Conservation (phyloP, 805 yeast genomes). For the Wickerhamiella hasegawae region DNA sequence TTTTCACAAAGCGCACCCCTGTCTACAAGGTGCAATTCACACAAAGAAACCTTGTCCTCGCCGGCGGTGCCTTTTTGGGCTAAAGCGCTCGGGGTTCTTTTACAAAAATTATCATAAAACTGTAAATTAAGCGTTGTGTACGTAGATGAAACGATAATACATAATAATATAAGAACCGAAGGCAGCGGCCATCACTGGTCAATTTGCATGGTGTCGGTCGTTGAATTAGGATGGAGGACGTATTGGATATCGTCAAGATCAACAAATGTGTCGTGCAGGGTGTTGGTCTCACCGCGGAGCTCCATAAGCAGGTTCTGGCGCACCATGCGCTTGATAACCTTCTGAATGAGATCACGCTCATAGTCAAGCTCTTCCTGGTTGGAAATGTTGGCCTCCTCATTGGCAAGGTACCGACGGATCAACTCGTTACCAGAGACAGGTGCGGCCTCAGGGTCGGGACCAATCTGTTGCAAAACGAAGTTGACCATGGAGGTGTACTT, state of each 20-base stretch:
- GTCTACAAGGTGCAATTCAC: slow-evolving; percentile 89
- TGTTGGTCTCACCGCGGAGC: slow-evolving; percentile 31
- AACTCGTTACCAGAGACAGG: slow-evolving; percentile 57
- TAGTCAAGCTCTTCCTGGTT: slow-evolving; percentile 54
- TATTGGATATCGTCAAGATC: slow-evolving; percentile 15
- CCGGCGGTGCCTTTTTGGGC: slow-evolving; percentile 73
- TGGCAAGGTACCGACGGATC: slow-evolving; percentile 66
- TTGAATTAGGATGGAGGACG: slow-evolving; percentile 22
- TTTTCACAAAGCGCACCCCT: slow-evolving; percentile 85
- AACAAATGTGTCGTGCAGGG: slow-evolving; percentile 20
- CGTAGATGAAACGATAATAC: background rate
- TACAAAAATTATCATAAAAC: background rate
- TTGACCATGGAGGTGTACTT: slow-evolving; percentile 77
- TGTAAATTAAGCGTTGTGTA: background rate
- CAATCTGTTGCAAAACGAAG: slow-evolving; percentile 48
- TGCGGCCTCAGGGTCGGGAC: slow-evolving; percentile 29
- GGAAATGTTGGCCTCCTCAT: slow-evolving; percentile 52
- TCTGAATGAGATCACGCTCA: slow-evolving; percentile 56
- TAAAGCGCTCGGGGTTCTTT: too few species aligned
- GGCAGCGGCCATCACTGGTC: too few species aligned
- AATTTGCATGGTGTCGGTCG: background rate
- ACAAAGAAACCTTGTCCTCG: slow-evolving; percentile 74
- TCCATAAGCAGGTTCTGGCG: slow-evolving; percentile 73
- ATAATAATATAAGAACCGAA: too few species aligned
- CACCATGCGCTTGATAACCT: slow-evolving; percentile 69